Base-by-base conservation (phyloP, 495 filamentous ascomycete species). In the Talaromyces ruber region DNA sequence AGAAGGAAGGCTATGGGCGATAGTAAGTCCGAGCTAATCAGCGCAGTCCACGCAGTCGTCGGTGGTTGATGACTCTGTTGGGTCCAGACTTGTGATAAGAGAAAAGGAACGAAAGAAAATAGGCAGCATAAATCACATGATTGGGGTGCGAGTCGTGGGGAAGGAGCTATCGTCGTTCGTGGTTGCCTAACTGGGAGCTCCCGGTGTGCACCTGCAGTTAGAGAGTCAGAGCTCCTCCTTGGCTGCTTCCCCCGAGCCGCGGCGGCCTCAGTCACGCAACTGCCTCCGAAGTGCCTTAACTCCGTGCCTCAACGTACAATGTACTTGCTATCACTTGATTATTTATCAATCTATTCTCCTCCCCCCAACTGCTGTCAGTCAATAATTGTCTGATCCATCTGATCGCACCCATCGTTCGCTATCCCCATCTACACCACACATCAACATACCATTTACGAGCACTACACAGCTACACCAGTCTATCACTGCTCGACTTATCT, bases 351-450 rank as follows among this genome's bases (percentile, higher is more conserved):
- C 53, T 24, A 30, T 39, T 56, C 62, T 62, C 45, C 16, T 21
- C 64, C 65, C 56, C 63, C 59, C 65, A 63, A 51, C 37, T 50
- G 59, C 55, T 60, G 60, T 59, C 47, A 45, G 25, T 63, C 66
- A 39, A 16, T 16, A 39, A 39, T 39, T 39, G 34, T 39, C 34
- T 39, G 34, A 39, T 39, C 34, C 12, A 16, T 39, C 34, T 6
- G 0, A 39, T 6, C 14, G 1, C 34, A 57, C 43, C 55, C 64
- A 65, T 60, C 25, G 24, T 26, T 63, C 62, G 55, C 59, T 55
- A 26, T 61, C 39, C 21, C 25, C 58, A 43, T 34, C 30, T 6
- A 24, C 9, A 58, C 12, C 32, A 37, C 8, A 47, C 43, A 47
- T 5, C 21, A 8, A 18, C 8, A 21, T n/a, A 18, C 9, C 30